Evolutionary conservation across 2,329 filamentous ascomycete genomes (phyloP), one percentile per base, ranked within the genome.

Genomic region (Paraphaeosphaeria sporulosa): DNA sequence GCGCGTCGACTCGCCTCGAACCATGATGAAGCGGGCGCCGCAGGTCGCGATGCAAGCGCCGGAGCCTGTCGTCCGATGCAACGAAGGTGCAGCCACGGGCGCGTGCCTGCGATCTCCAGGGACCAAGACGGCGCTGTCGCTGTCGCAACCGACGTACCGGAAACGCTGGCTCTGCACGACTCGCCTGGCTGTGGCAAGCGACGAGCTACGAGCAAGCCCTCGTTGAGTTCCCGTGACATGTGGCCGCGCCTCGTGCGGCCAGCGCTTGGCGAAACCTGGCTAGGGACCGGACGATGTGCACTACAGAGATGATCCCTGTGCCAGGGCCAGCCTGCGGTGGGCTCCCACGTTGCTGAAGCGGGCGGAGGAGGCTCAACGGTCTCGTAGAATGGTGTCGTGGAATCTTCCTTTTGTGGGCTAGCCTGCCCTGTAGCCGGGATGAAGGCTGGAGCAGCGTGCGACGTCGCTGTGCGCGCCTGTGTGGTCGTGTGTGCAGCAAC

Each of bases 331-430:
- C 36, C 36, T 36, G 34, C 34, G 36, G 13, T 38, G 44, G 30
- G 21, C 43, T 40, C 54, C 43, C 43, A 42, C 36, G 43, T 47
- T 48, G 2, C 43, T 47, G 17, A 23, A 12, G 10, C 47, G 27
- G 30, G 47, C 30, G 30, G 27, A 50, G 10, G 10, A 21, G 42
- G 42, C 52, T 12, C 42, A 55, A 55, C 52, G 52, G 52, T 55
- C 38, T 40, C 36, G 54, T 32, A 12, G 30, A 55, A 47, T 42
- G 52, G 52, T 55, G 17, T 40, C 46, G 54, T 48, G 43, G 32
- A 55, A 55, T 55, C 19, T 55, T 47, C 53, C 53, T 21, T 23
- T 53, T 44, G 52, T 36, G 52, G 52, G 42, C 23, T 47, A 55
- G 52, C 15, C 52, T 19, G 34, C 1, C 2, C 12, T 10, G 38